phyloP scores from a whole-genome alignment of 305 asterid genomes.

The Fraxinus sp. region DNA sequence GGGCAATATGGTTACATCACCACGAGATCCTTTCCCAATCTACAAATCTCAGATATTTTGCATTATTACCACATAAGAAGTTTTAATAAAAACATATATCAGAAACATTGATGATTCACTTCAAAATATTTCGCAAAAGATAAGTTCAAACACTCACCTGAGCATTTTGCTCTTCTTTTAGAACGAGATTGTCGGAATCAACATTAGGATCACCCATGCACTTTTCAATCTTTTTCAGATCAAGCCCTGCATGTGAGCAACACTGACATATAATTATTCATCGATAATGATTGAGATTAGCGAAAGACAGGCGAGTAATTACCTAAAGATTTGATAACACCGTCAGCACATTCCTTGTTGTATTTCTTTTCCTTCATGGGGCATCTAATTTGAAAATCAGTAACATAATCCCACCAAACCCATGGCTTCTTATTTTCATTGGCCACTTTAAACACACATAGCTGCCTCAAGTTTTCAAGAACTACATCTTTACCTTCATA shows the following conservation, averaged over 20 bases:
- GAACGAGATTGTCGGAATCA: slow-evolving; percentile 51
- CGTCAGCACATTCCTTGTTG: slow-evolving; percentile 78
- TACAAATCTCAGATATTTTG: slow-evolving; percentile 38
- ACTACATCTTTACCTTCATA: slow-evolving; percentile 95
- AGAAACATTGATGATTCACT: slow-evolving; percentile 5
- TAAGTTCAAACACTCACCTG: slow-evolving; percentile 37
- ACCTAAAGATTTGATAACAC: slow-evolving; percentile 81
- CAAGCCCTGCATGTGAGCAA: slow-evolving; percentile 45
- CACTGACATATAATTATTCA: neutral
- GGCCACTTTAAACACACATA: slow-evolving; percentile 83
- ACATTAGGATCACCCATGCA: slow-evolving; percentile 63
- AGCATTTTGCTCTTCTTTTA: slow-evolving; percentile 71
- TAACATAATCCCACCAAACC: slow-evolving; percentile 99
- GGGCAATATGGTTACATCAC: slow-evolving; percentile 98
- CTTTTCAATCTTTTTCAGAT: slow-evolving; percentile 48
- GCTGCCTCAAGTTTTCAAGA: slow-evolving; percentile 84
- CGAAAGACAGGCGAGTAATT: slow-evolving; percentile 16
- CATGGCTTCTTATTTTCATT: slow-evolving; percentile 86
- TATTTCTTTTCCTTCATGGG: slow-evolving; percentile 98
- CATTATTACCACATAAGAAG: slow-evolving; percentile 14
- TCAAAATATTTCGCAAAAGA: neutral
- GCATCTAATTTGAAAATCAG: slow-evolving; percentile 94
- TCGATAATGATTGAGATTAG: neutral
- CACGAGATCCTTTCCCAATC: slow-evolving; percentile 97
- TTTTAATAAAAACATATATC: neutral